phyloP scores from a whole-genome alignment of 768 basidiomycete genomes.

The Mrakia hoshinonis region DNA sequence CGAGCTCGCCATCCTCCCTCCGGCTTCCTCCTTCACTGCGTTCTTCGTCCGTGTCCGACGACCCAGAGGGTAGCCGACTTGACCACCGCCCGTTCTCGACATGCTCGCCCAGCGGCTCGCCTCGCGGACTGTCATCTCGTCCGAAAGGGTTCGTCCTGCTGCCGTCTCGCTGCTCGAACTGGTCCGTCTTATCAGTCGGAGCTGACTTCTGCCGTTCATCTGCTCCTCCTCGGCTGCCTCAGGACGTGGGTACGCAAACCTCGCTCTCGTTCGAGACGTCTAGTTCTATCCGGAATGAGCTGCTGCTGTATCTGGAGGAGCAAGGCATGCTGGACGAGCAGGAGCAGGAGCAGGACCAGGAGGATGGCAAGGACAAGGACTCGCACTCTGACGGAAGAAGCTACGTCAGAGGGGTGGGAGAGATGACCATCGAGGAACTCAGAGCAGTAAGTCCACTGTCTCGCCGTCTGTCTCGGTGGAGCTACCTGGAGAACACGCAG shows the following conservation, averaged over 20 bases:
- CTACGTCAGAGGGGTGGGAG: conserved; percentile 9
- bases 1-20: not conserved
- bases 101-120: conserved; percentile 23
- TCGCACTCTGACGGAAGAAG: not conserved
- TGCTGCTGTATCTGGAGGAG: conserved; percentile 22
- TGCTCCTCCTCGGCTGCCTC: not conserved
- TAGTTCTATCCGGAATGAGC: conserved; percentile 26
- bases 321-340: conserved; percentile 26
- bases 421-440: conserved; percentile 10
- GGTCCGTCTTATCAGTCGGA: not conserved
- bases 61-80: too few species aligned
- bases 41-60: too few species aligned
- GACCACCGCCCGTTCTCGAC: too few species aligned
- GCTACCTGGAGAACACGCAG: too few species aligned
- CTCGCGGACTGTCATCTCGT: conserved; percentile 16
- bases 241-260: conserved; percentile 25
- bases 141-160: conserved; percentile 6
- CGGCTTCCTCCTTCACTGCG: not conserved
- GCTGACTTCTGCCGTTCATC: not conserved
- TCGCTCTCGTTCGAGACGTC: conserved; percentile 28
- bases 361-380: conserved; percentile 14
- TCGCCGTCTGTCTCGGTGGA: not conserved
- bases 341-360: not conserved
- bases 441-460: not conserved
- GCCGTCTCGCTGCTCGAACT: not conserved